A percentile compares a stretch with the other conserved stretches of the same genome.
phyloP scores from a whole-genome alignment of 495 filamentous ascomycete genomes.

The Penicillium coffeae region DNA sequence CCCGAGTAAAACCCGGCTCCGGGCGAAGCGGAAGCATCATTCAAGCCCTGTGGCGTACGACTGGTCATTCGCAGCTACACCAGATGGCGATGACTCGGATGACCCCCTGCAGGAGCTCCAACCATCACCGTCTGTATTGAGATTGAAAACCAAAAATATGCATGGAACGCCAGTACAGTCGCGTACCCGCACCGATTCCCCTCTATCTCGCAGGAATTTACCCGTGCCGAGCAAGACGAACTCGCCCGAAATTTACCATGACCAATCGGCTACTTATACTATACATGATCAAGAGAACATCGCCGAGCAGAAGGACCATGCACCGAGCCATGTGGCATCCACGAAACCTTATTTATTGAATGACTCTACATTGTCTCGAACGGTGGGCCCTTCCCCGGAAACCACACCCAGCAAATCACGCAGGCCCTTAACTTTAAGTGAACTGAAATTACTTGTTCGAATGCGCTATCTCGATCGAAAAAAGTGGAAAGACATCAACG shows the following conservation, averaged over 20 bases:
- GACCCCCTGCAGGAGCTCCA: constrained; percentile 43
- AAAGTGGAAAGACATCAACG: constrained; percentile 31
- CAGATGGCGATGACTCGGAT: constrained; percentile 43
- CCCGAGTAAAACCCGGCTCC: constrained; percentile 17
- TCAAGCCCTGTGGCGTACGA: constrained; percentile 38
- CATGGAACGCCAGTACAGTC: constrained; percentile 19
- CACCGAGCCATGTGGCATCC: constrained; percentile 42
- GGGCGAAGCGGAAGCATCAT: constrained; percentile 25
- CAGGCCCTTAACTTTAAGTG: constrained; percentile 27
- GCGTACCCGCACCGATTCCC: neutral
- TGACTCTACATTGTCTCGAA: constrained; percentile 1
- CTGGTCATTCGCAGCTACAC: constrained; percentile 41
- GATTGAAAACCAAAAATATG: constrained; percentile 16
- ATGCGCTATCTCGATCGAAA: constrained; percentile 29
- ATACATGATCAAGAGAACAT: neutral
- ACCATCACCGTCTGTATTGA: constrained; percentile 32
- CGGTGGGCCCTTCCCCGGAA: constrained; percentile 2
- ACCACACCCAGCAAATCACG: constrained; percentile 14
- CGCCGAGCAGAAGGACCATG: constrained; percentile 42
- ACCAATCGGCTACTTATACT: constrained; percentile 14
- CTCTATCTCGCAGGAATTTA: neutral
- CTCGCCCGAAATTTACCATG: neutral
- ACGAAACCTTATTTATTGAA: constrained; percentile 1
- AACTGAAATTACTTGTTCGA: constrained; percentile 30
- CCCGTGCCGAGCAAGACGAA: neutral